Conservation (phyloP, 2,329 filamentous ascomycete species). For the Akanthomyces lecanii region DNA sequence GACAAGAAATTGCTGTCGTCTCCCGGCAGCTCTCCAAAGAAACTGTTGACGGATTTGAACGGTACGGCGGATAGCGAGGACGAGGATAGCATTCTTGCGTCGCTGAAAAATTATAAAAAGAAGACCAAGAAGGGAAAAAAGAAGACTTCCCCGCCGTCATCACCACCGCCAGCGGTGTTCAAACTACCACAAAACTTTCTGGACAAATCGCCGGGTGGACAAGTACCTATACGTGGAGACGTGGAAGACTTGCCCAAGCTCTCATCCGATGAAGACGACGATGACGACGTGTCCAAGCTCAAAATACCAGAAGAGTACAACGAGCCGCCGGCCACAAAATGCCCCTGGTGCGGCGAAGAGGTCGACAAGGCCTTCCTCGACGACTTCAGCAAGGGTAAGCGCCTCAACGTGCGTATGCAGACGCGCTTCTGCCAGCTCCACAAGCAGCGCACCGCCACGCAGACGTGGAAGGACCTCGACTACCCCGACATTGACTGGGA, state of each 20-base stretch:
- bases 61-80: neutral
- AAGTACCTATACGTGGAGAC: neutral
- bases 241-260: neutral
- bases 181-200: conserved; percentile 20
- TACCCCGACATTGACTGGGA: conserved; percentile 73
- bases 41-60: conserved; percentile 1
- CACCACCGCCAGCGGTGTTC: conserved; percentile 22
- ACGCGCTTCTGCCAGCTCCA: conserved; percentile 61
- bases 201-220: neutral
- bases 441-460: conserved; percentile 49
- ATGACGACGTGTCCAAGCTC: neutral
- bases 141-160: conserved; percentile 14
- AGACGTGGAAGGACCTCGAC: conserved; percentile 44
- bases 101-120: neutral
- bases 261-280: conserved; percentile 2
- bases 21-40: conserved; percentile 3
- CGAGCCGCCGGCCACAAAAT: conserved; percentile 30
- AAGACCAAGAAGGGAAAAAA: neutral
- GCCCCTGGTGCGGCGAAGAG: conserved; percentile 62
- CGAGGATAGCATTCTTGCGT: conserved; percentile 7
- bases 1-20: conserved; percentile 5
- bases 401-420: conserved; percentile 55
- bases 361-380: conserved; percentile 55
- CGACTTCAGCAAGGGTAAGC: conserved; percentile 43
- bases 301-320: neutral